Evolutionary conservation across 208 protist genomes (phyloP), one percentile per base, ranked within the genome.

Genomic region (Acanthamoeba royreba): DNA sequence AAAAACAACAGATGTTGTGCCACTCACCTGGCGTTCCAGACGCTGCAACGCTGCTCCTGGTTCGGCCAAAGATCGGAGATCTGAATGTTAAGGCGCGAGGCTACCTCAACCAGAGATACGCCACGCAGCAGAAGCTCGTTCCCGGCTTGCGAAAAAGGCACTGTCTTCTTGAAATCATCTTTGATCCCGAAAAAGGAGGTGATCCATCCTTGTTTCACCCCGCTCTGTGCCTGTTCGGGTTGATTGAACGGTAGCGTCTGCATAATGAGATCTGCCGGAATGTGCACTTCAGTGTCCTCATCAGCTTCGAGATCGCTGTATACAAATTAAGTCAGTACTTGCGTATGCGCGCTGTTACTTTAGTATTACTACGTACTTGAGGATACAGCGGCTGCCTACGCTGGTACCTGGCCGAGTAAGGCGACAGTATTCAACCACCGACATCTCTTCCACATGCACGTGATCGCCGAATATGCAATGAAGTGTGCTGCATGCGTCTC

Each of bases 341-440:
- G 19, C 13, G 28, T 3, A 43, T n/a, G n/a, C 15, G 66, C 7
- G 7, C 19, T 4, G 61, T 17, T 8, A 25, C 4, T 0, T 17
- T 8, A 1, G 0, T 25, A 66, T 31, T 83, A 25, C 58, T 69
- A n/a, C n/a, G n/a, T 69, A 83, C 72, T 83, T 83, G 43, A 83
- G 72, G 43, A 83, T 83, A 45, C 72, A 83, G 43, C 72, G 72
- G 25, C 72, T 28, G 43, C 72, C 72, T 38, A 83, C 35, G 19
- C 4, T 52, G 19, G 72, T n/a, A 33, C 19, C 25, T 33, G 9
- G 3, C 11, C 72, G 72, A 5, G 72, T 38, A 19, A 83, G 19
- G 72, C 72, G 72, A 31, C 72, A 83, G 72, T 52, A 83, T 45
- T 83, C 72, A n/a, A 83, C 72, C 25, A 83, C 72, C 25, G 72